These are phyloP conservation scores for Penicillium sp. DNA, from an alignment of 2,329 filamentous ascomycete genomes.

Conservation along the genomic window DNA sequence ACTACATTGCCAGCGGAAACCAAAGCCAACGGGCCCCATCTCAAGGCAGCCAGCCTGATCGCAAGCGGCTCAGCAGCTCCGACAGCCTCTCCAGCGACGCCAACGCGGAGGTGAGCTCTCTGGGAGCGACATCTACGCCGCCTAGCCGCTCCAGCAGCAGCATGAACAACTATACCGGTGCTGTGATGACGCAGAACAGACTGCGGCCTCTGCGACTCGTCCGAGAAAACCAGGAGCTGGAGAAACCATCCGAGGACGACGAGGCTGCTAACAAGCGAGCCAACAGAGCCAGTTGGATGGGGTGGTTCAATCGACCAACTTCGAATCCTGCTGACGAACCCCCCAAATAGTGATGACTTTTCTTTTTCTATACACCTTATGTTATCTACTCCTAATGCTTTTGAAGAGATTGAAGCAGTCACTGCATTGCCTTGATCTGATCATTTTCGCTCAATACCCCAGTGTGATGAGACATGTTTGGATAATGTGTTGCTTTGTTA, in stretches of 20 bases:
- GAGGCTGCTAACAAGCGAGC: slow-evolving; percentile 44
- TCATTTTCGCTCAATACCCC: slow-evolving; percentile 14
- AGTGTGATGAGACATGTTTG: slow-evolving; percentile 14
- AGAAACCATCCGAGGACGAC: slow-evolving; percentile 36
- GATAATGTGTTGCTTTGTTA: neutral
- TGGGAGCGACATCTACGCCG: slow-evolving; percentile 48
- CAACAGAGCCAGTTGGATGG: slow-evolving; percentile 46
- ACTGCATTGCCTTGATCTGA: neutral
- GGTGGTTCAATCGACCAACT: slow-evolving; percentile 41
- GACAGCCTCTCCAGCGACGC: slow-evolving; percentile 53
- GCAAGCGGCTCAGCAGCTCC: slow-evolving; percentile 61
- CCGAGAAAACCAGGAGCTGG: slow-evolving; percentile 62
- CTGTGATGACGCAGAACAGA: slow-evolving; percentile 64
- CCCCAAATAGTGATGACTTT: slow-evolving; percentile 11
- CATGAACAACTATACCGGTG: slow-evolving; percentile 64
- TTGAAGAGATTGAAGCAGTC: slow-evolving; percentile 3
- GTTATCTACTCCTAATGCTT: neutral
- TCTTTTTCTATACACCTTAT: neutral
- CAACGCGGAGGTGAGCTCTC: slow-evolving; percentile 43
- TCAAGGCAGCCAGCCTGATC: slow-evolving; percentile 44
- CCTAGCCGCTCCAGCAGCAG: slow-evolving; percentile 64
- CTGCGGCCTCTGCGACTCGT: slow-evolving; percentile 82
- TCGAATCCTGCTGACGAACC: slow-evolving; percentile 11
- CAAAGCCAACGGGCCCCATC: slow-evolving; percentile 53
- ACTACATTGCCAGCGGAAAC: slow-evolving; percentile 52